These are phyloP conservation scores for Mrakia gelida DNA, from an alignment of 768 basidiomycete species.

Conservation along the genomic window DNA sequence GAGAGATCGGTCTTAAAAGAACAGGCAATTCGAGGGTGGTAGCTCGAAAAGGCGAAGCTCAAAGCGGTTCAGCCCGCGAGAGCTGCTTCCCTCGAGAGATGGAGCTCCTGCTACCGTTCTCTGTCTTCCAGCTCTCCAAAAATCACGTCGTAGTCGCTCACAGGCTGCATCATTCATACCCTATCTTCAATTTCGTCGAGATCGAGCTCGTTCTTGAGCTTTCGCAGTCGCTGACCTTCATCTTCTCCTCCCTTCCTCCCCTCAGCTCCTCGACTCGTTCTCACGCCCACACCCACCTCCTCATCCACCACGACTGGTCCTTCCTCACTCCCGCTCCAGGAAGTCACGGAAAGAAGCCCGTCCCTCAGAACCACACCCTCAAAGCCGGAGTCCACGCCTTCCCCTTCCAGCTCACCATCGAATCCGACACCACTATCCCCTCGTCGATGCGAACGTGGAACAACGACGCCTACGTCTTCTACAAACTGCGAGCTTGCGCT, in stretches of 20 bases:
- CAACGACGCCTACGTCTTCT: slow-evolving; percentile 61
- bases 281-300: slow-evolving; percentile 48
- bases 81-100: too few relatives aligned
- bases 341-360: slow-evolving; percentile 56
- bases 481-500: slow-evolving; percentile 85
- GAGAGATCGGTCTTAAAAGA: neutral
- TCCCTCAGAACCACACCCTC: slow-evolving; percentile 67
- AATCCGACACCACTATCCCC: slow-evolving; percentile 78
- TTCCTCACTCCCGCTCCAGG: slow-evolving; percentile 54
- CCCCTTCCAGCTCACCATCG: slow-evolving; percentile 69
- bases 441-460: slow-evolving; percentile 61
- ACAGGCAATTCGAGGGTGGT: neutral
- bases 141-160: too few relatives aligned
- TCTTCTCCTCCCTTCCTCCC: slow-evolving; percentile 20
- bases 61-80: too few relatives aligned
- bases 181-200: too few relatives aligned
- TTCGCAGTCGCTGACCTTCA: neutral
- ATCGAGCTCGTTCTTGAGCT: neutral
- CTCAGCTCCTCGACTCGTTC: slow-evolving; percentile 35
- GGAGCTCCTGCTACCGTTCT: too few relatives aligned
- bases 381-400: slow-evolving; percentile 93
- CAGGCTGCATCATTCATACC: too few relatives aligned
- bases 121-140: too few relatives aligned
- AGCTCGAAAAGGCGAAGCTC: neutral
- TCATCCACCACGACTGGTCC: slow-evolving; percentile 85